A percentile compares a stretch with the other conserved stretches of the same genome.
Conservation (phyloP, 768 basidiomycete species). For the Candolleomyces efflorescens region DNA sequence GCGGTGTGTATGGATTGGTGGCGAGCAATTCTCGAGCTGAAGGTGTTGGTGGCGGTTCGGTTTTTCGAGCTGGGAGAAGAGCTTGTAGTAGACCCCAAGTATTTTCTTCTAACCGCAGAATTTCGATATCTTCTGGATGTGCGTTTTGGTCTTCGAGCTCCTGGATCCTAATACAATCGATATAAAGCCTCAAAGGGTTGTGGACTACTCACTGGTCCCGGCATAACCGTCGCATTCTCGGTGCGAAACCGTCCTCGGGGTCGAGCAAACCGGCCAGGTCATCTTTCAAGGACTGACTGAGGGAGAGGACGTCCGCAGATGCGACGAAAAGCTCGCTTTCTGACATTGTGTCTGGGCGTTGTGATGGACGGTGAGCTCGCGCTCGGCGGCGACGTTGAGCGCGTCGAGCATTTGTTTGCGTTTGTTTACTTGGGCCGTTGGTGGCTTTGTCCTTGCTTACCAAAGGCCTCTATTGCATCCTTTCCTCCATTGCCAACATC, state of each 20-base stretch:
- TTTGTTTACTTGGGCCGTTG: too few species aligned
- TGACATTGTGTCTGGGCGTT: not conserved
- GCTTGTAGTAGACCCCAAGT: conserved; percentile 82
- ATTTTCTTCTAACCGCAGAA: conserved; percentile 68
- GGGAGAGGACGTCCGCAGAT: not conserved
- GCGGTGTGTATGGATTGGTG: conserved; percentile 80
- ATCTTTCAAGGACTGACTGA: not conserved
- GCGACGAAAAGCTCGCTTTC: not conserved
- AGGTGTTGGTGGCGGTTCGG: conserved; percentile 41
- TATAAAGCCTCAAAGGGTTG: not conserved
- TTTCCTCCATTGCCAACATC: too few species aligned
- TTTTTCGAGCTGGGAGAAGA: conserved; percentile 74
- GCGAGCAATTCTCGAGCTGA: conserved; percentile 53
- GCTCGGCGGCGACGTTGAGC: too few species aligned
- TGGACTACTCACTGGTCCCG: conserved; percentile 47
- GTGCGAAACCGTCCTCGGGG: conserved; percentile 43
- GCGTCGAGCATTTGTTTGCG: too few species aligned
- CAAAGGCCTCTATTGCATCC: not conserved
- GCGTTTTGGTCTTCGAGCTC: conserved; percentile 44
- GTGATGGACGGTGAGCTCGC: too few species aligned
- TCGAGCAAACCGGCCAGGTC: not conserved
- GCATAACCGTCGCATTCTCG: conserved; percentile 50
- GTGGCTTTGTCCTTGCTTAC: not conserved
- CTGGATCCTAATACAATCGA: conserved; percentile 36
- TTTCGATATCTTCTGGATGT: conserved; percentile 52